phyloP scores from a whole-genome alignment of 306 rosid species.

The Quercus robur region DNA sequence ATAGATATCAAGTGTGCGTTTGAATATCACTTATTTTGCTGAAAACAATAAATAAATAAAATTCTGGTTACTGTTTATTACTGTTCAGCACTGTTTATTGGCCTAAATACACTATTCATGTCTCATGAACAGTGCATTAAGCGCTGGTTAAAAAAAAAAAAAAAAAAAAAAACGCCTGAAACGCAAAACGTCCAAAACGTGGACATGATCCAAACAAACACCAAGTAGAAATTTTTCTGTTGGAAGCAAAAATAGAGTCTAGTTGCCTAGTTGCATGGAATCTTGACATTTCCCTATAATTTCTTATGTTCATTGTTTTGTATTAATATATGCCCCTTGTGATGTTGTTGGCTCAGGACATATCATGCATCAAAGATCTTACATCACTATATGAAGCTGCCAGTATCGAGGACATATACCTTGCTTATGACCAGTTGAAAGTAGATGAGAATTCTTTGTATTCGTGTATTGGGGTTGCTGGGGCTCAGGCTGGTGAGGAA shows the following conservation, averaged over 20 bases:
- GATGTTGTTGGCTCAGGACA: slow-evolving; percentile 64
- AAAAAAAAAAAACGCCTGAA: too few species aligned
- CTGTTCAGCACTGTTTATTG: too few species aligned
- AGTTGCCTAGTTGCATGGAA: slow-evolving; percentile 1
- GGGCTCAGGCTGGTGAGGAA: slow-evolving; percentile 74
- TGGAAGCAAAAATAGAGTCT: slow-evolving; percentile 6
- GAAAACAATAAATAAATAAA: too few species aligned
- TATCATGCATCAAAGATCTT: slow-evolving; percentile 93
- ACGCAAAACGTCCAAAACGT: too few species aligned
- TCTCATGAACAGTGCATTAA: too few species aligned
- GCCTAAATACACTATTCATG: too few species aligned
- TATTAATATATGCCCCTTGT: slow-evolving; percentile 9
- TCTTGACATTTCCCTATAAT: background rate
- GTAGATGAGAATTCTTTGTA: slow-evolving; percentile 77
- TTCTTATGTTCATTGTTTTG: slow-evolving; percentile 1
- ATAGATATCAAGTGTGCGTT: background rate
- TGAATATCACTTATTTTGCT: too few species aligned
- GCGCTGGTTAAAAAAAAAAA: too few species aligned
- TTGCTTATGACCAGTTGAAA: slow-evolving; percentile 87
- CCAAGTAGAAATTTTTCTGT: background rate
- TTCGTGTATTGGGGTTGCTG: slow-evolving; percentile 91
- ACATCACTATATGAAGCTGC: slow-evolving; percentile 74
- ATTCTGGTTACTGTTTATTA: too few species aligned
- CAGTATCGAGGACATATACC: slow-evolving; percentile 67
- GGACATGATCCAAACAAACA: too few species aligned